Base-by-base conservation (phyloP, 495 filamentous ascomycete genomes). In the Aspergillus affinis region DNA sequence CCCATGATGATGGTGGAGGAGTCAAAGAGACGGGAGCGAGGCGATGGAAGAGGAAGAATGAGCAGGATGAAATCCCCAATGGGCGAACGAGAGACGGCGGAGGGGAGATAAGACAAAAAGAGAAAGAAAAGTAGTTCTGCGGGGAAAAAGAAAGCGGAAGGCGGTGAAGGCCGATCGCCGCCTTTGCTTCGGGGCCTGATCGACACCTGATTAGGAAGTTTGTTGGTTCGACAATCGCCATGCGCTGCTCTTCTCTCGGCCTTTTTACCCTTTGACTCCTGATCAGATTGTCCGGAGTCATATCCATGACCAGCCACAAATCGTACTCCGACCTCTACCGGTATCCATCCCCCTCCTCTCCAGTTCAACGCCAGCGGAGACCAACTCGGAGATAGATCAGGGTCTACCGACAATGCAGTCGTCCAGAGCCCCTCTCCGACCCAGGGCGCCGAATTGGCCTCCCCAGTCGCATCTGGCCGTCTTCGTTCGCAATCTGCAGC, bases 401-500 rank as follows among this genome's bases (percentile, higher is more conserved):
- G 30, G 29, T 60, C 46, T 50, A 21, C 52, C 58, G 64, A 59
- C 8, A 53, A 76, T 77, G 72, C 71, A 73, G 59, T 55, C 73
- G n/a, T 53, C 68, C 20, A 73, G 63, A 65, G 61, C 67, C 27
- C 49, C 68, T n/a, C 50, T 59, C 48, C 64, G 72, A 41, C 70
- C 72, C 18, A 78, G 75, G 59, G 61, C 71, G 23, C 50, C 75
- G 48, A 69, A 71, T 46, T 81, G 77, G 77, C 41, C 67, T 23
- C 46, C 70, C 55, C 78, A 83, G 45, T 82, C 84, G 8, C 77
- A 84, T 67, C 65, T 86, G 36, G 75, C 83, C n/a, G 80, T 92
- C 10, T 91, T 95, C 69, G 75, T 93, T 17, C 89, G 88, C 54
- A 94, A 92, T 69, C 78, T 95, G 55, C 88, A 87, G 21, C 81